phyloP scores from a whole-genome alignment of 2,329 filamentous ascomycete genomes.

The Tolypocladium capitatum region DNA sequence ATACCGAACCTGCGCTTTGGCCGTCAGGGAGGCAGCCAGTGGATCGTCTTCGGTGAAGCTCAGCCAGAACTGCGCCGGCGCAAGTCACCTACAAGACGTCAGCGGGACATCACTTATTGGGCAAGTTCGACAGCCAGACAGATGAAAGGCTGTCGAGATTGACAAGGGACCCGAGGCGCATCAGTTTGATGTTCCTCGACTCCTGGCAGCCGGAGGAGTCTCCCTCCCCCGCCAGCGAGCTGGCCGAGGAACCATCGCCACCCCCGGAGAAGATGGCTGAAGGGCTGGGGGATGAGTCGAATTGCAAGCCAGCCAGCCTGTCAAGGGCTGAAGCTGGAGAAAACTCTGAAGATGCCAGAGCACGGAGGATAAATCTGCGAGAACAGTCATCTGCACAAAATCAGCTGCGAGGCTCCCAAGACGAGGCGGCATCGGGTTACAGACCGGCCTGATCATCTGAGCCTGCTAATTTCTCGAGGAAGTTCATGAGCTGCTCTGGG shows the following conservation, averaged over 20 bases:
- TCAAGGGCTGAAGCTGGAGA: constrained; percentile 50
- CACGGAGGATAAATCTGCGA: constrained; percentile 37
- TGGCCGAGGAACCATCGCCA: neutral
- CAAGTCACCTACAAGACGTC: constrained; percentile 53
- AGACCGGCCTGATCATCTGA: neutral
- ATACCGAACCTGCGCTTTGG: constrained; percentile 31
- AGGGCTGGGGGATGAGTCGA: constrained; percentile 4
- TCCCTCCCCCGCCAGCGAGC: neutral
- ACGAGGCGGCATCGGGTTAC: neutral
- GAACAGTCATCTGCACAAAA: constrained; percentile 1
- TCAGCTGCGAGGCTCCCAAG: neutral
- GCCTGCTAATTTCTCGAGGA: constrained; percentile 12
- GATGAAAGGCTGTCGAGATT: constrained; percentile 63
- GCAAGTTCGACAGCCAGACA: constrained; percentile 22
- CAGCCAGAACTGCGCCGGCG: constrained; percentile 71
- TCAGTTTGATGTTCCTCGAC: constrained; percentile 33
- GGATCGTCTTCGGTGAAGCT: constrained; percentile 51
- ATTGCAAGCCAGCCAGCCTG: constrained; percentile 40
- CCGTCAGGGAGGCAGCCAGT: constrained; percentile 50
- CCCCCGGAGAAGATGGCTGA: constrained; percentile 9
- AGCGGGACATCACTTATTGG: neutral
- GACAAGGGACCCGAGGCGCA: constrained; percentile 57
- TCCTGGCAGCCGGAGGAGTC: neutral
- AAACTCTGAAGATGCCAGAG: constrained; percentile 61
- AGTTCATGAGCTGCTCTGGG: constrained; percentile 23